phyloP scores from a whole-genome alignment of 805 yeast genomes.

The Saccharomycopsis capsularis region DNA sequence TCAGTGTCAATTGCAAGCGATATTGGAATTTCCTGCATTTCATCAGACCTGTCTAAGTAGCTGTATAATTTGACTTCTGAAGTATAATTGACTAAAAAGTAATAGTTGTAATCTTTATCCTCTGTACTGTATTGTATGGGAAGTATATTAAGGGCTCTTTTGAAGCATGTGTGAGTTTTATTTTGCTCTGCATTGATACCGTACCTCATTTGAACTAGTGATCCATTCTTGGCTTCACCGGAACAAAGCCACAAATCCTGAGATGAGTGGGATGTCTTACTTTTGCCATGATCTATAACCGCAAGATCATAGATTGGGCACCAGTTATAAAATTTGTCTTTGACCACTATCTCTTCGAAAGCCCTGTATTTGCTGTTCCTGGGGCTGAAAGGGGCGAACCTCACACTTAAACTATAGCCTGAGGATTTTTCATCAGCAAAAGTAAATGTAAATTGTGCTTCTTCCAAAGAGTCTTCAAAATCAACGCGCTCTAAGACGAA shows the following conservation, averaged over 20 bases:
- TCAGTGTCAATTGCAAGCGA: not conserved
- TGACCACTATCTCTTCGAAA: not conserved
- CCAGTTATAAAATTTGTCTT: slow-evolving; percentile 13
- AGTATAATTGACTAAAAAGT: slow-evolving; percentile 1
- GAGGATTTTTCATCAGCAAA: slow-evolving; percentile 9
- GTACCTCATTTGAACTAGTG: slow-evolving; percentile 5
- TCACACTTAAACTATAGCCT: slow-evolving; percentile 6
- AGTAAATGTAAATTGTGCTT: slow-evolving; percentile 1
- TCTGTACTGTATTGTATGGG: not conserved
- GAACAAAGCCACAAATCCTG: slow-evolving; percentile 16
- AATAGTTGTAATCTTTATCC: not conserved
- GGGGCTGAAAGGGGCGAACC: not conserved
- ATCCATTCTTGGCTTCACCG: slow-evolving; percentile 8
- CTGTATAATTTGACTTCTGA: not conserved
- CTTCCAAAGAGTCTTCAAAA: not conserved
- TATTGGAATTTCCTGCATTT: slow-evolving; percentile 4
- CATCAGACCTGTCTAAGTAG: not conserved
- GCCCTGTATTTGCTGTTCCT: not conserved
- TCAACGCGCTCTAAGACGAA: slow-evolving; percentile 2
- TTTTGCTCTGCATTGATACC: slow-evolving; percentile 3
- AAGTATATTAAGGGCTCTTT: slow-evolving; percentile 6
- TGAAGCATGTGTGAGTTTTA: not conserved
- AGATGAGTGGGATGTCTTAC: slow-evolving; percentile 1
- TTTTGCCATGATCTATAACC: not conserved
- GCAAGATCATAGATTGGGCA: slow-evolving; percentile 3